Conservation (phyloP, 805 yeast genomes). For the Hanseniaspora thailandica region DNA sequence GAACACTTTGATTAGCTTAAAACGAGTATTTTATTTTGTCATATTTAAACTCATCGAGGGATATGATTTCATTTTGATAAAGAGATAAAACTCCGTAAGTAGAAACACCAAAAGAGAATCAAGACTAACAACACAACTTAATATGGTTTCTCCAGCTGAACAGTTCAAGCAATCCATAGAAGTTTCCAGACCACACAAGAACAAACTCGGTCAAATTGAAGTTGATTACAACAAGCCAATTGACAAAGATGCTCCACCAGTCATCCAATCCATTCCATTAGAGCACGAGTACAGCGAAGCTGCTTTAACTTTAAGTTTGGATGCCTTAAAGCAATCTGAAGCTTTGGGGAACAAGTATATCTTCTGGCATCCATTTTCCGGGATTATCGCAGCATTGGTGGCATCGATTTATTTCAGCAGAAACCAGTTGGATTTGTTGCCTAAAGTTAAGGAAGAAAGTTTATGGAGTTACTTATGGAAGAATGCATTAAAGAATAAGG, state of each 20-base stretch:
- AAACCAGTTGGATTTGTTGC: conserved; percentile 4
- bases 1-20: too few relatives aligned
- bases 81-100: too few relatives aligned
- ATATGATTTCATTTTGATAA: too few relatives aligned
- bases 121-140: too few relatives aligned
- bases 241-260: conserved; percentile 40
- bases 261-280: conserved; percentile 38
- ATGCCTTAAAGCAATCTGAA: conserved; percentile 39
- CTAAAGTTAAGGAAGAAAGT: neutral
- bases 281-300: conserved; percentile 51
- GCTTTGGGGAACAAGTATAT: conserved; percentile 35
- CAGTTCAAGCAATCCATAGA: neutral
- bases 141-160: conserved; percentile 1
- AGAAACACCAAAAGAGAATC: too few relatives aligned
- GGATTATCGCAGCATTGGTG: conserved; percentile 16
- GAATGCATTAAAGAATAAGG: conserved; percentile 17
- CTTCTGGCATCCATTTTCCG: conserved; percentile 35
- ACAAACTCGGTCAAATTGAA: conserved; percentile 34
- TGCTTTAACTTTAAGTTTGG: conserved; percentile 52
- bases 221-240: conserved; percentile 46
- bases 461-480: conserved; percentile 2
- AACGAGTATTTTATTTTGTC: too few relatives aligned
- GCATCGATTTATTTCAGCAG: conserved; percentile 16
- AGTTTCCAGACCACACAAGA: conserved; percentile 5
- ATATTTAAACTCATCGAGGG: too few relatives aligned